These are phyloP conservation scores for Pseudogymnoascus sp. DNA, from an alignment of 2,329 filamentous ascomycete species.

Conservation along the genomic window DNA sequence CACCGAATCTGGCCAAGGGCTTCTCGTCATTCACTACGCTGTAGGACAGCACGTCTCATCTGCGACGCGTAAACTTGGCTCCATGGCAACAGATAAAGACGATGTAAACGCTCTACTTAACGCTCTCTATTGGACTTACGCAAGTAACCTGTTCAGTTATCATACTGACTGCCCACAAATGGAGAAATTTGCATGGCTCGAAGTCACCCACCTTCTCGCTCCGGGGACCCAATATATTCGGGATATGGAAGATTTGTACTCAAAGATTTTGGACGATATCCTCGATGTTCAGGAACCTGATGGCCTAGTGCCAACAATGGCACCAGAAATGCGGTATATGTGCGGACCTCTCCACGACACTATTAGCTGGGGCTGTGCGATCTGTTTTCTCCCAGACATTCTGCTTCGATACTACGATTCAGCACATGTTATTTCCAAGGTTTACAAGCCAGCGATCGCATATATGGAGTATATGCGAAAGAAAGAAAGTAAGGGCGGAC, in stretches of 20 bases:
- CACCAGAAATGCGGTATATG: conserved; percentile 39
- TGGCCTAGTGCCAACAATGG: conserved; percentile 39
- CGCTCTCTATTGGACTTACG: conserved; percentile 37
- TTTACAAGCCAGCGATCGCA: conserved; percentile 30
- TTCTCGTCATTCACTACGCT: conserved; percentile 30
- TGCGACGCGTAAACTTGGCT: conserved; percentile 28
- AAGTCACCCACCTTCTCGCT: conserved; percentile 37
- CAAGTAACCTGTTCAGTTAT: conserved; percentile 36
- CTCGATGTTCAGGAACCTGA: conserved; percentile 36
- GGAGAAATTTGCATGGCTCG: conserved; percentile 41
- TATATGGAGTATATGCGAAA: conserved; percentile 36
- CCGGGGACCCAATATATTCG: conserved; percentile 38
- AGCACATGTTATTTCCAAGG: conserved; percentile 30
- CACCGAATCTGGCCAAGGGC: conserved; percentile 11
- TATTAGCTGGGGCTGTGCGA: conserved; percentile 35
- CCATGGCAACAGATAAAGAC: conserved; percentile 31
- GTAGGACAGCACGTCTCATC: conserved; percentile 33
- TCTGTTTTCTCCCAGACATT: conserved; percentile 31
- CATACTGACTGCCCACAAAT: conserved; percentile 40
- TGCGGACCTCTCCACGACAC: conserved; percentile 40
- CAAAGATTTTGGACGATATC: conserved; percentile 39
- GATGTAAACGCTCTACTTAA: conserved; percentile 34
- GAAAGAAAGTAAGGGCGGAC: conserved; percentile 32
- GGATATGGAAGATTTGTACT: conserved; percentile 38
- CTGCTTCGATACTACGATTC: conserved; percentile 34